Evolutionary conservation across 2,329 filamentous ascomycete species (phyloP).

Genomic region (Aspergillus pseudoglaucus): DNA sequence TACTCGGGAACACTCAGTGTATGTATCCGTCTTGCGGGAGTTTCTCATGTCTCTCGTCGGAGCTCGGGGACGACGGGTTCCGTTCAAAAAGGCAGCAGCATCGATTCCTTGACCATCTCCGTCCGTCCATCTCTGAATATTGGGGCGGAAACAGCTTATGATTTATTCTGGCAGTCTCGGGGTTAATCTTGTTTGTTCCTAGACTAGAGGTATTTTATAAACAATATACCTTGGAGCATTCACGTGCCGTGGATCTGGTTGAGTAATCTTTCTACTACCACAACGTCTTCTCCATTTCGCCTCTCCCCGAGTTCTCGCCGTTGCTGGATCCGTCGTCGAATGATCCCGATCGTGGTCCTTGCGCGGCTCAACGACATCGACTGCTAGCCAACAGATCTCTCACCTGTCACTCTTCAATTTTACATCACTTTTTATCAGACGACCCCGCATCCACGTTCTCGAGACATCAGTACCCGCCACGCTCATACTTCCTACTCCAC

Average conservation of each 20-base stretch:
- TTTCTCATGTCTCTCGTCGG: neutral
- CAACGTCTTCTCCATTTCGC: neutral
- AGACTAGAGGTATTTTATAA: neutral
- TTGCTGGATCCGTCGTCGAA: neutral
- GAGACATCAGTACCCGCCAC: constrained; percentile 4
- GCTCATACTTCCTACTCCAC: constrained; percentile 8
- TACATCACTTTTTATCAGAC: constrained; percentile 2
- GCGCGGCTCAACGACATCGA: neutral
- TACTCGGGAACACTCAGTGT: too few relatives aligned
- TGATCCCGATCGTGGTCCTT: neutral
- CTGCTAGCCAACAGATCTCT: neutral
- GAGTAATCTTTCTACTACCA: neutral
- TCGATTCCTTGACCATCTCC: neutral
- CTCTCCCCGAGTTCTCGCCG: neutral
- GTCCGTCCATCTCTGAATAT: neutral
- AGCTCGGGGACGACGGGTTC: constrained; percentile 1
- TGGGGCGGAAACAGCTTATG: too few relatives aligned
- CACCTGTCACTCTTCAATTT: neutral
- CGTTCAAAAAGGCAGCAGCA: neutral
- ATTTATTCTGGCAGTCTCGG: neutral
- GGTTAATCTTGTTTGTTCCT: neutral
- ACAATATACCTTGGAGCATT: neutral
- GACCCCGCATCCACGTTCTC: constrained; percentile 16
- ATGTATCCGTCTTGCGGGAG: too few relatives aligned
- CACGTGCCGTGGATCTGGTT: neutral